Base-by-base conservation (phyloP, 2,329 filamentous ascomycete species). In the Domatiomyces catenatus region DNA sequence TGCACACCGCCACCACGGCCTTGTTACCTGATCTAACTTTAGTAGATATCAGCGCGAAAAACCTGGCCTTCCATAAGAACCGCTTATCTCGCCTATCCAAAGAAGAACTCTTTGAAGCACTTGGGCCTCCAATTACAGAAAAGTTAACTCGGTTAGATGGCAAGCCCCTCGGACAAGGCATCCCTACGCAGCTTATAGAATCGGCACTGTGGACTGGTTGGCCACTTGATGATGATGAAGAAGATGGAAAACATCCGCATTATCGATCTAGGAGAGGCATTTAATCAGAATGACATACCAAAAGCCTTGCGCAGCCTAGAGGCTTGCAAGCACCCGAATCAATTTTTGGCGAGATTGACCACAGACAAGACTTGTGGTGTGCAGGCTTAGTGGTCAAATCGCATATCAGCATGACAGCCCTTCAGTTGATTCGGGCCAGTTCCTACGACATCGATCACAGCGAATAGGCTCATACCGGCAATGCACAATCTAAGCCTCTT, bases 31-130 rank as follows among this genome's bases (percentile, higher is more conserved):
- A 45, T 44, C 50, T 49, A 46, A 52, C 43, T 46, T 50, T 32
- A 19, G 12, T 47, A 63, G 61, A 64, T 32, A 56, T 64, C 7
- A 64, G 61, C 43, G 55, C 54, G 15, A 52, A 52, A 28, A 64
- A 63, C n/a, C 54, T 64, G 20, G 58, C 57, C 49, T 64, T 63
- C 36, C 58, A 45, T 56, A 53, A 47, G 18, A 53, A 36, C 20
- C 8, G 49, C 42, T 22, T 61, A n/a, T 57, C 44, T 1, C 36
- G 44, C 15, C 22, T 50, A 44, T 28, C 51, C n/a, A 48, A 52
- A 32, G 46, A 52, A 26, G 46, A 50, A 19, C 51, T 57, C 44
- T 54, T 57, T 18, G 39, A 57, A 47, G 46, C 50, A 39, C 39
- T 56, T 44, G 56, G 58, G 36, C 47, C 5, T 10, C 57, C 57